phyloP scores from a whole-genome alignment of 2,329 filamentous ascomycete species.

The Fonsecaea nubica region DNA sequence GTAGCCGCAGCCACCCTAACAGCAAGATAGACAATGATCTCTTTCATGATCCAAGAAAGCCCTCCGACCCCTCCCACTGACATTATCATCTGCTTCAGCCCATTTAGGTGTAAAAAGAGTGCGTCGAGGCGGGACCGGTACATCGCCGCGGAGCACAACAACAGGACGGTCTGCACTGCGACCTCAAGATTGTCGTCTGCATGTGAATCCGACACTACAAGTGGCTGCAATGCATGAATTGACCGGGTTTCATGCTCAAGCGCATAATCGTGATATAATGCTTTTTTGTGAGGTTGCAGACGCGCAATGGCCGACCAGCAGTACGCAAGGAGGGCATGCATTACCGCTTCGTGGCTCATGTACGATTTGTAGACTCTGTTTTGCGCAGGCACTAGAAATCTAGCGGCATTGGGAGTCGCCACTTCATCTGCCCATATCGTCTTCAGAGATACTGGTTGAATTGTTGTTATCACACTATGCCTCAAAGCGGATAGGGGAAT shows the following conservation, averaged over 20 bases:
- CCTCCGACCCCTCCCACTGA: slow-evolving; percentile 7
- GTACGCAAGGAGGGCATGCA: slow-evolving; percentile 10
- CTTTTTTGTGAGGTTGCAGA: slow-evolving; percentile 10
- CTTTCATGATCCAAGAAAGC: slow-evolving; percentile 10
- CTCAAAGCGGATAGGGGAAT: background rate
- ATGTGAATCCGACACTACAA: background rate
- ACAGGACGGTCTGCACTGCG: background rate
- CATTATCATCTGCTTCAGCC: slow-evolving; percentile 1
- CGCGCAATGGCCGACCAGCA: slow-evolving; percentile 17
- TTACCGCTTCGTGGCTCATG: slow-evolving; percentile 3
- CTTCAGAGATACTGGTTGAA: slow-evolving; percentile 1
- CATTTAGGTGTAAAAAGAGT: slow-evolving; percentile 1
- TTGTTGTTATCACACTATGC: background rate
- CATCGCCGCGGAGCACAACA: background rate
- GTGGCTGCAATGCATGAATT: slow-evolving; percentile 1
- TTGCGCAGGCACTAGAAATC: background rate
- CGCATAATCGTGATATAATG: background rate
- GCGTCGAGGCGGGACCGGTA: slow-evolving; percentile 6
- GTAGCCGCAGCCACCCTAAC: slow-evolving; percentile 8
- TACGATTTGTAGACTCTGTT: slow-evolving; percentile 1
- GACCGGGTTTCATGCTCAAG: slow-evolving; percentile 10
- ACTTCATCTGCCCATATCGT: slow-evolving; percentile 11
- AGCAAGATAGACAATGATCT: slow-evolving; percentile 2
- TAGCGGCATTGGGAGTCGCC: background rate
- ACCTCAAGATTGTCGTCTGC: background rate